phyloP scores from a whole-genome alignment of 2,329 filamentous ascomycete genomes.

The Daldinia eschscholtzii region DNA sequence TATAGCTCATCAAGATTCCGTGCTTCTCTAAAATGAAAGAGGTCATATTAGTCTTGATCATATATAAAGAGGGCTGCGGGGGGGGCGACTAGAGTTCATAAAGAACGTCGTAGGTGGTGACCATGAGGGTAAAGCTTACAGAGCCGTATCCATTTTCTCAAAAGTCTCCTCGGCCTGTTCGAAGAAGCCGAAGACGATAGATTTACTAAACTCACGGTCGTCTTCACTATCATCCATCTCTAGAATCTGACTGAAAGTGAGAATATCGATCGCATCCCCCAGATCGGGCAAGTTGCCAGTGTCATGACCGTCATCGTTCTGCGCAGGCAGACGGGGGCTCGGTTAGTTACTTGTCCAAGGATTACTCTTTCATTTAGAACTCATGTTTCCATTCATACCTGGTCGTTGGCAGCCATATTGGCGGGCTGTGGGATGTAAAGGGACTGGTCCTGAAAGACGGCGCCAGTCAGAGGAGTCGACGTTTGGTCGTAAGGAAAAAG shows the following conservation, averaged over 20 bases:
- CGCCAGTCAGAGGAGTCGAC: constrained; percentile 27
- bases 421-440: constrained; percentile 29
- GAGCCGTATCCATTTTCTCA: constrained; percentile 79
- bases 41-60: constrained; percentile 41
- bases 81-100: neutral
- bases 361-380: constrained; percentile 10
- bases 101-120: neutral
- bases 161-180: constrained; percentile 91
- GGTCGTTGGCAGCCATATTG: constrained; percentile 49
- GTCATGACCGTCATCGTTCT: constrained; percentile 63
- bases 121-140: constrained; percentile 71
- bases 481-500: constrained; percentile 18
- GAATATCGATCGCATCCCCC: constrained; percentile 80
- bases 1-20: constrained; percentile 82
- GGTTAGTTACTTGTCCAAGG: constrained; percentile 26
- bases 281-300: constrained; percentile 69
- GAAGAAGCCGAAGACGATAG: constrained; percentile 93
- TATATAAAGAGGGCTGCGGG: constrained; percentile 8
- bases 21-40: constrained; percentile 64
- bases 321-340: constrained; percentile 44
- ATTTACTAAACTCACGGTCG: constrained; percentile 87
- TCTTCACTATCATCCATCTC: constrained; percentile 96
- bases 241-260: constrained; percentile 92
- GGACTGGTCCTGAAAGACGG: constrained; percentile 30
- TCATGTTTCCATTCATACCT: constrained; percentile 45